Percentiles rank a stretch among this genome's conserved stretches.
Conservation (phyloP, 345 rosid species). For the Abelmoschus esculentus region DNA sequence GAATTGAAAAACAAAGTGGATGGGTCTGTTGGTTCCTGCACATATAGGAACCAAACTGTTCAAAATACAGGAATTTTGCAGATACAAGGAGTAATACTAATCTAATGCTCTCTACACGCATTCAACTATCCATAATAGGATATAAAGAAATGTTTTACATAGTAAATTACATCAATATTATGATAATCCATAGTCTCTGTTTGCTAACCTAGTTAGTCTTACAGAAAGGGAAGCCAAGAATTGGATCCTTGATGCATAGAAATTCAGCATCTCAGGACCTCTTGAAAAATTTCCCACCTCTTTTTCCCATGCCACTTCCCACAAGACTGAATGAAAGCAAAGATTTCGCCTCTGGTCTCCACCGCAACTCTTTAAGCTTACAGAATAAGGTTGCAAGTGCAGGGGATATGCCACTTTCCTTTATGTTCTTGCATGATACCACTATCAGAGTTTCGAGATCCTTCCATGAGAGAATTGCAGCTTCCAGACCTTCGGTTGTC, state of each 20-base stretch:
- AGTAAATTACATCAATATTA: too few species aligned
- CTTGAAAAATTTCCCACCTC: conserved; percentile 73
- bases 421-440: conserved; percentile 62
- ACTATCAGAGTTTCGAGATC: conserved; percentile 65
- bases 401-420: conserved; percentile 63
- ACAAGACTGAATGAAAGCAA: conserved; percentile 52
- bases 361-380: conserved; percentile 66
- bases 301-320: conserved; percentile 64
- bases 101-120: too few species aligned
- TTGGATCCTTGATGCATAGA: background rate
- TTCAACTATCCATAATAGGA: too few species aligned
- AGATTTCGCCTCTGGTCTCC: conserved; percentile 83
- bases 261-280: conserved; percentile 26
- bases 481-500: conserved; percentile 70
- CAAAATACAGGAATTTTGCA: too few species aligned
- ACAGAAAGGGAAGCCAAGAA: background rate
- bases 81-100: too few species aligned
- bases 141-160: too few species aligned
- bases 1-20: too few species aligned
- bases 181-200: background rate
- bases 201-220: conserved; percentile 7
- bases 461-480: conserved; percentile 58
- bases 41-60: too few species aligned
- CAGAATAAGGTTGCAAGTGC: conserved; percentile 64
- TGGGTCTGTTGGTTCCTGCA: too few species aligned